A percentile compares a stretch with the other conserved stretches of the same genome.
Conservation (phyloP, 2,329 filamentous ascomycete species). For the Fusarium nematophilum region DNA sequence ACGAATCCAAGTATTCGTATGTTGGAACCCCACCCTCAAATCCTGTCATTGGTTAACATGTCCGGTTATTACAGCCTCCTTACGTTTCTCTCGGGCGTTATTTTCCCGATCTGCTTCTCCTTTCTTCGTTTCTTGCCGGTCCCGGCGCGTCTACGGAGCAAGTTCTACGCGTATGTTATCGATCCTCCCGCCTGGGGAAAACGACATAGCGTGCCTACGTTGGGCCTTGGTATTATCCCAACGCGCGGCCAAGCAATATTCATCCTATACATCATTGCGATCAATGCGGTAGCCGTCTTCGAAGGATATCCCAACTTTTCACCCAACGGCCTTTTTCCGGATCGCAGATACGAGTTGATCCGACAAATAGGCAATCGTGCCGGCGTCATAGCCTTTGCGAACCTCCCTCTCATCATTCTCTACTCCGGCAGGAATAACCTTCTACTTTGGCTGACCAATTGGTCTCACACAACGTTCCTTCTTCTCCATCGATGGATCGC, state of each 20-base stretch:
- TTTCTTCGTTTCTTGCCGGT: conserved; percentile 36
- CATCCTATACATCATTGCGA: conserved; percentile 52
- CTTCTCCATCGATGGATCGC: conserved; percentile 63
- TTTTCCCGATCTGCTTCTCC: conserved; percentile 36
- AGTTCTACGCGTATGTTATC: conserved; percentile 44
- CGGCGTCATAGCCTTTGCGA: conserved; percentile 54
- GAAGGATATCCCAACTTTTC: conserved; percentile 43
- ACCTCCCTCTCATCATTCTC: conserved; percentile 56
- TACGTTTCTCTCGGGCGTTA: conserved; percentile 34
- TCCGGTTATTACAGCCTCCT: conserved; percentile 23
- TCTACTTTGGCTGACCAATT: conserved; percentile 60
- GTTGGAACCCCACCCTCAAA: too few relatives aligned
- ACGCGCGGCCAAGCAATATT: conserved; percentile 58
- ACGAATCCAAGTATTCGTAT: too few relatives aligned
- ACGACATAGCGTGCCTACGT: conserved; percentile 37
- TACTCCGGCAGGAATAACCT: conserved; percentile 61
- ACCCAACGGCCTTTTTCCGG: conserved; percentile 46
- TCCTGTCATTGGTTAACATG: too few relatives aligned
- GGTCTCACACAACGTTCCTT: conserved; percentile 60
- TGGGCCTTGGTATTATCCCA: conserved; percentile 48
- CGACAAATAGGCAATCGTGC: conserved; percentile 53
- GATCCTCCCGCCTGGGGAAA: conserved; percentile 43
- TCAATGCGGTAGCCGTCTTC: conserved; percentile 51
- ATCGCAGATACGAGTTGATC: conserved; percentile 42
- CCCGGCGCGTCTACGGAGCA: conserved; percentile 20